phyloP scores from a whole-genome alignment of 169 alveolate species.

The Plasmodium yoelii region DNA sequence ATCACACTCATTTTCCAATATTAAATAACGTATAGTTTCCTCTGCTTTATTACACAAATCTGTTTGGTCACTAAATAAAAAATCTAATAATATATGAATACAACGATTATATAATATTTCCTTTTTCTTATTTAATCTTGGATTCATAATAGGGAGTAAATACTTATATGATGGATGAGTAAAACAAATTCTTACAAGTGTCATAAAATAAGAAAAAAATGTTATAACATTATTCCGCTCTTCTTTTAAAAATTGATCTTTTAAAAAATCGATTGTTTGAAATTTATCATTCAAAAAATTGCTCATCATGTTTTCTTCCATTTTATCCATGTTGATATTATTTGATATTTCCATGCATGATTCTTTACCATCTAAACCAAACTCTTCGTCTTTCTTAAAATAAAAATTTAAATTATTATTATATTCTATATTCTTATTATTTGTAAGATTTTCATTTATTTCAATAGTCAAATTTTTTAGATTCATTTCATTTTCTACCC shows the following conservation, averaged over 20 bases:
- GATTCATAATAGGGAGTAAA: conserved; percentile 8
- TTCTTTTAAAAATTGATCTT: conserved; percentile 28
- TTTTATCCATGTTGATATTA: too few relatives aligned
- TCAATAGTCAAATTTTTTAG: too few relatives aligned
- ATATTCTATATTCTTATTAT: too few relatives aligned
- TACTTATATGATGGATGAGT: conserved; percentile 34
- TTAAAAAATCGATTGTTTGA: conserved; percentile 1
- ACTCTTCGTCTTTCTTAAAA: too few relatives aligned
- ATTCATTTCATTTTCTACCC: too few relatives aligned
- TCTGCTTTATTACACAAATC: conserved; percentile 38
- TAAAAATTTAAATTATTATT: too few relatives aligned
- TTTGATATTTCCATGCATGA: too few relatives aligned
- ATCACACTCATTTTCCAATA: conserved; percentile 26
- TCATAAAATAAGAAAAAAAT: conserved; percentile 44
- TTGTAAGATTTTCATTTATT: too few relatives aligned
- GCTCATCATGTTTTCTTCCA: background rate
- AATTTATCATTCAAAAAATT: background rate
- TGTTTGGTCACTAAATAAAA: conserved; percentile 39
- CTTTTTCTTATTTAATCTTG: conserved; percentile 11
- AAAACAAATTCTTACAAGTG: conserved; percentile 34
- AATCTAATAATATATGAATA: conserved; percentile 46
- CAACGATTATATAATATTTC: conserved; percentile 46
- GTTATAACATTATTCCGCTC: conserved; percentile 18
- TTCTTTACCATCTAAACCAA: too few relatives aligned
- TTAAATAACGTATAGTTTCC: conserved; percentile 14